Evolutionary conservation across 2,329 filamentous ascomycete genomes (phyloP), one percentile per base, ranked within the genome.

Genomic region (Hymenoscyphus fructigenus): DNA sequence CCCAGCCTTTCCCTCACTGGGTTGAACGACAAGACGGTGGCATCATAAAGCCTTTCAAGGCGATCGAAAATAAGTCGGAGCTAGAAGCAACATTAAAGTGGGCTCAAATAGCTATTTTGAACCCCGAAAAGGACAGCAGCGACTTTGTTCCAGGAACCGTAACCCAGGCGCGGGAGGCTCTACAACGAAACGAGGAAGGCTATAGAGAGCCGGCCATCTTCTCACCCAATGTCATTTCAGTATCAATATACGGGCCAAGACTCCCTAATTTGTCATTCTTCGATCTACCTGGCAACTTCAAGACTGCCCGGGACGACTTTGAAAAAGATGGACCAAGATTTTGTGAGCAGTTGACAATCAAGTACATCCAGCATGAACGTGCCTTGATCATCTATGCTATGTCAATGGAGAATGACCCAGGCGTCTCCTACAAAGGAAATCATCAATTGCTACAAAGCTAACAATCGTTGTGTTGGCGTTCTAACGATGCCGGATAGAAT

Each of bases 221-320:
- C 69, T 92, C 90, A 0, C 93, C 93, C 0, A 97, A 97, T 69
- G 83, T 93, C 0, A 88, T 97, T 0, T 84, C 88, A 0, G 80
- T 97, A 0, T 86, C 92, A 61, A 92, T 97, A 32, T 86, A 86
- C 0, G 90, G 89, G 0, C 90, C 90, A 0, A 82, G 81, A 0
- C 82, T 94, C 0, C 89, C 91, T 0, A 87, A 91, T 6, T 75
- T 97, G 0, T 92, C 89, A 0, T 96, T 97, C 71, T 94, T 91
- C 66, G 93, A 97, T 67, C 82, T 97, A 0, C 93, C 93, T 0
- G 93, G 93, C 0, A 87, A 96, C 0, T 94, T 97, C 67, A 86
- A 88, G 23, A 89, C 89, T 7, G 84, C 88, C 0, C 85, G 87
- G 1, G 81, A 87, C 7, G 84, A 84, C 7, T 80, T 85, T 2